These are phyloP conservation scores for Ganoderma sp. DNA, from an alignment of 1,284 basidiomycete genomes.

Conservation along the genomic window DNA sequence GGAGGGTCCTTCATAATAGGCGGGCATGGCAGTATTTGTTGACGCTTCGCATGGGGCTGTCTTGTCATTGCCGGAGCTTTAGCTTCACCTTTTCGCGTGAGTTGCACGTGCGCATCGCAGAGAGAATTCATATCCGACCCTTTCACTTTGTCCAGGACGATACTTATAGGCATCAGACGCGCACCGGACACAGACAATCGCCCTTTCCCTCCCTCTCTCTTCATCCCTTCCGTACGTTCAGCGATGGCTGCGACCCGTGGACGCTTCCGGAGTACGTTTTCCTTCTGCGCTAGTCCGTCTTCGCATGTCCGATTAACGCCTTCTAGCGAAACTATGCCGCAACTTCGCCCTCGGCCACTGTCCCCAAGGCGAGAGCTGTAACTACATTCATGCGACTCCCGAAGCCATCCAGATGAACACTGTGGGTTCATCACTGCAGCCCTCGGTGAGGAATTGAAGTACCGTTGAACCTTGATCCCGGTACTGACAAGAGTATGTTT, in stretches of 20 bases:
- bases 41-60: constrained; percentile 21
- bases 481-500: constrained; percentile 20
- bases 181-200: constrained; percentile 27
- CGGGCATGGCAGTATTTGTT: constrained; percentile 27
- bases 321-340: constrained; percentile 39
- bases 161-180: constrained; percentile 40
- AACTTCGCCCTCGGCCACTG: constrained; percentile 42
- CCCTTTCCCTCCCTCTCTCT: constrained; percentile 25
- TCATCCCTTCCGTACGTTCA: constrained; percentile 21
- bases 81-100: constrained; percentile 39
- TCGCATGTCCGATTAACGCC: constrained; percentile 21
- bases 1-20: constrained; percentile 31
- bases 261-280: constrained; percentile 34
- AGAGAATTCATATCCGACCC: constrained; percentile 37
- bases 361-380: constrained; percentile 41
- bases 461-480: constrained; percentile 4
- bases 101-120: constrained; percentile 39
- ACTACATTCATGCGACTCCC: constrained; percentile 38
- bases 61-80: constrained; percentile 28
- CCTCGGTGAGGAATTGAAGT: constrained; percentile 19
- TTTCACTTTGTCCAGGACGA: constrained; percentile 35
- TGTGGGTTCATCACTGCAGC: constrained; percentile 22
- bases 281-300: constrained; percentile 1
- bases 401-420: constrained; percentile 22
- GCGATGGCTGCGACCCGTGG: constrained; percentile 31